phyloP scores from a whole-genome alignment of 345 rosid genomes.

The Citrus inodora region DNA sequence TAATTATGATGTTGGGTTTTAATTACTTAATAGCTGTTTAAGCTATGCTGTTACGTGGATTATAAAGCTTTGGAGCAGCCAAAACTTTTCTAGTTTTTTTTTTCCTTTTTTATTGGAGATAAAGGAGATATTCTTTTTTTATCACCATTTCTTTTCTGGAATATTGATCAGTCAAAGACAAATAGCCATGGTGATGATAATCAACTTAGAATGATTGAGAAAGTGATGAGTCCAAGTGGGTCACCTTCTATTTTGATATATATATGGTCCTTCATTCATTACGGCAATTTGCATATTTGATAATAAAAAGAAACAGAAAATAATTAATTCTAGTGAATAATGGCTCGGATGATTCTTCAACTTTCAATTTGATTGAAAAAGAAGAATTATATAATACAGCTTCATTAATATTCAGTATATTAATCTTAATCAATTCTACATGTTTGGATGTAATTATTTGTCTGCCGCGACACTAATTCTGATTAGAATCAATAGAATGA shows the following conservation, averaged over 20 bases:
- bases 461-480: too few species aligned
- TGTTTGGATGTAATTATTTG: too few species aligned
- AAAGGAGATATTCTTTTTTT: neutral
- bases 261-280: neutral
- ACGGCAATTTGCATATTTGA: neutral
- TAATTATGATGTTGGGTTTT: neutral
- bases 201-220: constrained; percentile 15
- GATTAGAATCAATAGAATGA: too few species aligned
- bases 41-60: neutral
- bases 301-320: neutral
- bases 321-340: too few species aligned
- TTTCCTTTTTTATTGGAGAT: neutral
- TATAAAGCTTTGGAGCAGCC: neutral
- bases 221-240: constrained; percentile 9
- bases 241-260: constrained; percentile 18
- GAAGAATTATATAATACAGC: too few species aligned
- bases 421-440: too few species aligned
- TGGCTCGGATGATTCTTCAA: neutral
- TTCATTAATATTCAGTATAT: too few species aligned
- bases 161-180: constrained; percentile 22
- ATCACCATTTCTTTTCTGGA: neutral
- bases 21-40: neutral
- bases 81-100: neutral
- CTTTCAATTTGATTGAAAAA: too few species aligned
- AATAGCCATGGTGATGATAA: constrained; percentile 6